Evolutionary conservation across 768 basidiomycete genomes (phyloP), one percentile per base, ranked within the genome.

Genomic region (Boletellus ananas): DNA sequence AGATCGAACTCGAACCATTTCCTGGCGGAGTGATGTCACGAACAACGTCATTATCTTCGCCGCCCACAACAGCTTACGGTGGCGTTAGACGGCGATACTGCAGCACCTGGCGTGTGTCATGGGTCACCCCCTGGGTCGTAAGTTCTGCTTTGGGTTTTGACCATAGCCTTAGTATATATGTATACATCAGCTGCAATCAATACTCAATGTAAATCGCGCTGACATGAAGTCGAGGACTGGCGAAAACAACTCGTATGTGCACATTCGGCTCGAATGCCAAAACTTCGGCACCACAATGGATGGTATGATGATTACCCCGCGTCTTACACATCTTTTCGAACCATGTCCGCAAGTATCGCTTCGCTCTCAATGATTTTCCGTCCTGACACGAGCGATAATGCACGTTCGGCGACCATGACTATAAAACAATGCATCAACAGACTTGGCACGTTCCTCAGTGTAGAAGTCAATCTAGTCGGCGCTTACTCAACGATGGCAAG

Each of bases 371-470:
- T 79, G 46, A 77, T 68, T 44, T 90, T 78, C 44, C 68, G 64
- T 0, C 80, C 83, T 7, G 76, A 80, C 16, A 85, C 72, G 43
- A 94, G 71, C 16, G 79, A 77, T 16, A 97, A 75, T 0, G 90
- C 94, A 14, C 79, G 80, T 70, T 94, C 91, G 0, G 79, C 72
- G 16, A 91, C 75, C 76, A 94, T 79, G 37, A 81, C 89, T 87
- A 52, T 21, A 45, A 36, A n/a, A n/a, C 20, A 49, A 43, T 49
- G 4, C 21, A 43, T 36, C 27, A 25, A 29, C 46, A 31, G 54
- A 48, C 16, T n/a, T 23, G 42, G 45, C 21, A 34, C 18, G 20
- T 16, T 18, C 27, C 29, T 11, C 16, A 6, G 13, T n/a, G n/a
- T 11, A 31, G 12, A 34, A 46, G 14, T 14, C 1, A 31, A 42